Base-by-base conservation (phyloP, 169 alveolate genomes). In the Plasmodium reichenowi region DNA sequence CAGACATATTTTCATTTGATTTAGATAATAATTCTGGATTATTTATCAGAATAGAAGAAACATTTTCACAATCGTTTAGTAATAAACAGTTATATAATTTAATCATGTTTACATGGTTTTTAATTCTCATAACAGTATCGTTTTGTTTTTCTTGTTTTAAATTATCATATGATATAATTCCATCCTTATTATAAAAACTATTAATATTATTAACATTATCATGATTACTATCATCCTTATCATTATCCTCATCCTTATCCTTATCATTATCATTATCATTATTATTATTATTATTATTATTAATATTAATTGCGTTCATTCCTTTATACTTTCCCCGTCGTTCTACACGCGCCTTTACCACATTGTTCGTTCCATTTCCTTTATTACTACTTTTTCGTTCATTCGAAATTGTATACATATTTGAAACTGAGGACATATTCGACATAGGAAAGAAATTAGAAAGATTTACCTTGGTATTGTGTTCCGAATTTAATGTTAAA, bases 21-120 rank as follows among this genome's bases (percentile, higher is more conserved):
- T 72, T 70, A 24, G 56, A 24, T 71, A 86, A 64, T 50, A 86
- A 26, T 8, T 86, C 68, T 32, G 92, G 76, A 26, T 86, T 72
- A 32, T 72, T 17, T 15, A 2, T 72, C 38, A 86, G 12, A 26
- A 86, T 47, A 66, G 74, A 86, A 2, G 88, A 22, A 24, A 86
- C 92, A 56, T 17, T 72, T 47, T 60, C 67, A 48, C 92, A 86
- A 50, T 86, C 76, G 50, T 86, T 72, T 86, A 71, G 15, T n/a
- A 66, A 13, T 38, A 86, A 64, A 15, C 72, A 70, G 63, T 86
- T 86, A 67, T 86, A 72, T 20, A 86, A 47, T 72, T 86, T 86
- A 13, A 86, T 86, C 74, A 86, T 68, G 20, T 32, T 83, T 13
- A 68, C 80, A 60, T 83, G 83, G 38, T 83, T 83, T 45, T 68